Evolutionary conservation across 306 rosid genomes (phyloP).

Genomic region (Citrullus colocynthis): DNA sequence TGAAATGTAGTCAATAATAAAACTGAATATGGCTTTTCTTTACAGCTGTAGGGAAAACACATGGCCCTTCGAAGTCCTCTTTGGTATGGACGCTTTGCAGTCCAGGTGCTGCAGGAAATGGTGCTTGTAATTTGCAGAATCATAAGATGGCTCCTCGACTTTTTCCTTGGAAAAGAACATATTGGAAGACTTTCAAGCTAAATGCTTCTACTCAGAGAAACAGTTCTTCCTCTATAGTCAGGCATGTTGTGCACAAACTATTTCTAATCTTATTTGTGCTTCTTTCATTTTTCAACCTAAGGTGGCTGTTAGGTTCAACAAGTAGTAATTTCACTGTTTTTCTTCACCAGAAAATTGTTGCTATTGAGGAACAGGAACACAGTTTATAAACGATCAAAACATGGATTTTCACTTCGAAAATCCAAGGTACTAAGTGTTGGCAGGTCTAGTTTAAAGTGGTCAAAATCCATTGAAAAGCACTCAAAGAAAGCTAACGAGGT

Average conservation of each 20-base stretch:
- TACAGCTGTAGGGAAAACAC: constrained; percentile 38
- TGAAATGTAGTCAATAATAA: neutral
- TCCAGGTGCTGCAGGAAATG: constrained; percentile 29
- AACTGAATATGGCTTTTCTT: constrained; percentile 10
- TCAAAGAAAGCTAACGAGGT: constrained; percentile 94
- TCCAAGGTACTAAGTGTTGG: constrained; percentile 89
- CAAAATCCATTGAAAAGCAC: constrained; percentile 83
- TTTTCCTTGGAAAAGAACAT: constrained; percentile 84
- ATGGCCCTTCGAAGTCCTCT: constrained; percentile 48
- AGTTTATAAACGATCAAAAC: constrained; percentile 70
- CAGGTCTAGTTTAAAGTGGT: constrained; percentile 96
- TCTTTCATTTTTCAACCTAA: neutral
- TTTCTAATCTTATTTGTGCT: neutral
- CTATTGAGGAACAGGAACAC: constrained; percentile 76
- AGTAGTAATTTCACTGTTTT: constrained; percentile 8
- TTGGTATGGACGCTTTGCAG: constrained; percentile 74
- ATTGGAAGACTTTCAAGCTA: constrained; percentile 39
- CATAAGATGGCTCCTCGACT: constrained; percentile 53
- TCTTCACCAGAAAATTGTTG: constrained; percentile 62
- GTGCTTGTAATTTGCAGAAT: constrained; percentile 20
- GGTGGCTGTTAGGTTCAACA: constrained; percentile 15
- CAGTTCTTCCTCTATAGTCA: constrained; percentile 43
- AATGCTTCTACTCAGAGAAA: constrained; percentile 32
- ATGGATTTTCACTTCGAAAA: constrained; percentile 84
- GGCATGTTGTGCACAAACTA: constrained; percentile 28